These are phyloP conservation scores for Zoysia japonica DNA, from an alignment of 176 grass and related monocot genomes.

Conservation along the genomic window DNA sequence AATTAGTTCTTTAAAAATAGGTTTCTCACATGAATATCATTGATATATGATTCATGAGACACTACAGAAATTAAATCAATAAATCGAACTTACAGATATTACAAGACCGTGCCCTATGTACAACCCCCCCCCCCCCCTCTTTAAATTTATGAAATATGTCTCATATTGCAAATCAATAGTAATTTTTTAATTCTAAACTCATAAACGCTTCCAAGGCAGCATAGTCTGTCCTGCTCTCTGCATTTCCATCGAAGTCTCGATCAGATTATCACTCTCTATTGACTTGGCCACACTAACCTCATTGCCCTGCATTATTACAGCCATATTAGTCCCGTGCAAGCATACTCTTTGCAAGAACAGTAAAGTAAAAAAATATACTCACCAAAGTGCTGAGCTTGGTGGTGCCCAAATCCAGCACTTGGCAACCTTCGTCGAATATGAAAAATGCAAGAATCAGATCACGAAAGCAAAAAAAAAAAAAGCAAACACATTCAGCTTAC, in stretches of 20 bases:
- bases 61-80: too few relatives aligned
- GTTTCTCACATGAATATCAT: background rate
- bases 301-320: slow-evolving; percentile 68
- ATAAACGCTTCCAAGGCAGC: background rate
- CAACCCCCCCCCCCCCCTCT: too few relatives aligned
- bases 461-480: background rate
- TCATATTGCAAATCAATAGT: background rate
- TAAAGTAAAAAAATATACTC: slow-evolving; percentile 7
- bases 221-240: slow-evolving; percentile 78
- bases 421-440: slow-evolving; percentile 59
- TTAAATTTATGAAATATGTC: background rate
- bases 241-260: slow-evolving; percentile 96
- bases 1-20: slow-evolving; percentile 21
- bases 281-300: slow-evolving; percentile 90
- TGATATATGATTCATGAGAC: background rate
- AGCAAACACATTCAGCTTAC: background rate
- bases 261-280: slow-evolving; percentile 78
- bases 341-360: background rate
- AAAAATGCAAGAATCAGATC: slow-evolving; percentile 12
- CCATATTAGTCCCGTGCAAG: slow-evolving; percentile 9
- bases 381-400: slow-evolving; percentile 98
- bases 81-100: slow-evolving; percentile 70
- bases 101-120: slow-evolving; percentile 69
- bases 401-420: slow-evolving; percentile 84
- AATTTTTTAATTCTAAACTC: background rate